Conservation (phyloP, 441 rosid species). For the Flueggea neowawraea region DNA sequence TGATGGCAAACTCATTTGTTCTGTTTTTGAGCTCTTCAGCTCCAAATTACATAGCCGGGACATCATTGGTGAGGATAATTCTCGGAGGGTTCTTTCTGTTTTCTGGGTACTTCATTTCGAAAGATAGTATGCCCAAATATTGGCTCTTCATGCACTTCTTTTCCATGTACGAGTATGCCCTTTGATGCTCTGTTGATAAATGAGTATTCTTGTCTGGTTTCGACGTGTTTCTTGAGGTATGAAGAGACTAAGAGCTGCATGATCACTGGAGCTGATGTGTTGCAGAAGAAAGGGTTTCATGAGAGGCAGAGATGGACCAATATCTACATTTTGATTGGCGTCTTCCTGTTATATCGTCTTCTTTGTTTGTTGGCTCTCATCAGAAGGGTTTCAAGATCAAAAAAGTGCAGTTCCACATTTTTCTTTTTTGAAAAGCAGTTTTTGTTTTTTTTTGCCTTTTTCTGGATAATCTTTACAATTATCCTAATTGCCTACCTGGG, state of each 20-base stretch:
- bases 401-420: conserved; percentile 27
- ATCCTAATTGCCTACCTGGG: too few species aligned
- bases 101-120: conserved; percentile 89
- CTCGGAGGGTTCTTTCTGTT: conserved; percentile 81
- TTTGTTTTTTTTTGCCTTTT: too few species aligned
- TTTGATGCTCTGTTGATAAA: conserved; percentile 81
- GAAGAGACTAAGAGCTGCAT: conserved; percentile 51
- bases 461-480: too few species aligned
- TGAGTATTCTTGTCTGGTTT: conserved; percentile 76
- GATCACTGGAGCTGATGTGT: conserved; percentile 64
- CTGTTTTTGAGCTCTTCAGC: conserved; percentile 81
- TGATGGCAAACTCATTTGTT: conserved; percentile 90
- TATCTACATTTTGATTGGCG: conserved; percentile 65
- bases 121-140: conserved; percentile 71
- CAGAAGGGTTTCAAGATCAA: conserved; percentile 69
- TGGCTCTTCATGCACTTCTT: conserved; percentile 92
- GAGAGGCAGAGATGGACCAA: conserved; percentile 66
- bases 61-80: conserved; percentile 62
- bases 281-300: conserved; percentile 59
- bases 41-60: conserved; percentile 86
- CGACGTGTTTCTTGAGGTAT: conserved; percentile 75
- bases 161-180: conserved; percentile 89
- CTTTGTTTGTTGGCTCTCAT: conserved; percentile 67
- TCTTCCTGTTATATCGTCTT: conserved; percentile 74
- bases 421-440: too few species aligned